Evolutionary conservation across 2,329 filamentous ascomycete species (phyloP).

Genomic region (Metarhizium album): DNA sequence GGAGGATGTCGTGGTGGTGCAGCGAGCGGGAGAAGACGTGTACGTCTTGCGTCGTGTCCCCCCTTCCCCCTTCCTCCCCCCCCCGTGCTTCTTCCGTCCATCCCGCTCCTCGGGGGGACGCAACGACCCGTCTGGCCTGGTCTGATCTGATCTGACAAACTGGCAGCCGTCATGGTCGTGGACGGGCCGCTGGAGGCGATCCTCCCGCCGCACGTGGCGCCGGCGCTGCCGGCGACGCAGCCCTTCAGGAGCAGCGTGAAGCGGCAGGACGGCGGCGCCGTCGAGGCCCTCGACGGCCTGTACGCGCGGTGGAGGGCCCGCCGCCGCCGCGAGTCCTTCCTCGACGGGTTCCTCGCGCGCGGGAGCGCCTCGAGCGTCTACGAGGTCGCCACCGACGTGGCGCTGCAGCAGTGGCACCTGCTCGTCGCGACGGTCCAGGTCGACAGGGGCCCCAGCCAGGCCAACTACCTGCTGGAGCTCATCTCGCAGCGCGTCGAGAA

Average conservation of each 20-base stretch:
- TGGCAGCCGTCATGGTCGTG: too few species aligned
- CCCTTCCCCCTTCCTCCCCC: not conserved
- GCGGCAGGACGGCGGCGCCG: not conserved
- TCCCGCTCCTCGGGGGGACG: too few species aligned
- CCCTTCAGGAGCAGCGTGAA: not conserved
- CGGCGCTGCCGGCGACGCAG: not conserved
- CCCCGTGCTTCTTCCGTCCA: too few species aligned
- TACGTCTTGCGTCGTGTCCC: too few species aligned
- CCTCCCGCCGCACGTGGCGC: not conserved
- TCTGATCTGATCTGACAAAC: too few species aligned
- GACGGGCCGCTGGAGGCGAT: too few species aligned
- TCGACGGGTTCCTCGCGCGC: not conserved
- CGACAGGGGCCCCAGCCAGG: not conserved
- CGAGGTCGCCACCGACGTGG: not conserved
- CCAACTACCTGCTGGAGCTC: not conserved
- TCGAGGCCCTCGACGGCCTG: not conserved
- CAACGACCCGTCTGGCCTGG: too few species aligned
- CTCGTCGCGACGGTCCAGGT: not conserved
- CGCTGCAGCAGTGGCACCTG: not conserved
- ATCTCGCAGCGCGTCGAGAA: not conserved
- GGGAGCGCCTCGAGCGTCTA: not conserved
- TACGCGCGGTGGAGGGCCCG: not conserved
- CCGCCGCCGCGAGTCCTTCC: not conserved
- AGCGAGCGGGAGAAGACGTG: not conserved
- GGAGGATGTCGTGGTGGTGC: not conserved